These are phyloP conservation scores for Boletus bicolor DNA, from an alignment of 768 basidiomycete species.

Conservation along the genomic window DNA sequence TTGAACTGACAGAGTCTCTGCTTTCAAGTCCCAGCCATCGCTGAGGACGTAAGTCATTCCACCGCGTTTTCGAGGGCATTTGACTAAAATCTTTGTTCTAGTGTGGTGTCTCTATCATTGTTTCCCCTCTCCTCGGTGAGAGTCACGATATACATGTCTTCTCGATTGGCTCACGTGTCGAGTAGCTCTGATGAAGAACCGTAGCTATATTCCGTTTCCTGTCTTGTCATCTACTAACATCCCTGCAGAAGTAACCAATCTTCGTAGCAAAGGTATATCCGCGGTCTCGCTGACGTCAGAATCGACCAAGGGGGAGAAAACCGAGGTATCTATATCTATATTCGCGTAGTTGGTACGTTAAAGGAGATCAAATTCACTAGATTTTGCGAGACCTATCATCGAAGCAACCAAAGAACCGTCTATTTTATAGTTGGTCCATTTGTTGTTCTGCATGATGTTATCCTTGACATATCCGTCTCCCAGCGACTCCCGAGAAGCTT, in stretches of 20 bases:
- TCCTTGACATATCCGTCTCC: background rate
- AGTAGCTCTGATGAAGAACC: slow-evolving; percentile 79
- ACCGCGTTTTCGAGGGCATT: background rate
- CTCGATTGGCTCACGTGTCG: background rate
- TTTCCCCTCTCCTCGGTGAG: slow-evolving; percentile 75
- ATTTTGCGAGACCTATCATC: slow-evolving; percentile 60
- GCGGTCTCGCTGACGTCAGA: slow-evolving; percentile 70
- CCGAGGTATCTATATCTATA: slow-evolving; percentile 42
- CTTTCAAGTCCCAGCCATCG: slow-evolving; percentile 80
- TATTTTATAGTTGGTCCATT: slow-evolving; percentile 66
- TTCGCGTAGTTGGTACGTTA: background rate
- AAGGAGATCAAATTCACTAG: slow-evolving; percentile 34
- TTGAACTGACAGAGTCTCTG: slow-evolving; percentile 60
- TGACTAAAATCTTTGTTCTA: slow-evolving; percentile 22
- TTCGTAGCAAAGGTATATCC: slow-evolving; percentile 51
- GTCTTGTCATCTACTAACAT: slow-evolving; percentile 1
- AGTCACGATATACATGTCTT: background rate
- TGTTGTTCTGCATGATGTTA: background rate
- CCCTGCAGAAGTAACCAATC: slow-evolving; percentile 56
- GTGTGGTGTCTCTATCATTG: slow-evolving; percentile 69
- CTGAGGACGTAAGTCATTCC: slow-evolving; percentile 45
- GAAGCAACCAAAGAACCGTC: slow-evolving; percentile 52
- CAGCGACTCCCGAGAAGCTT: slow-evolving; percentile 79
- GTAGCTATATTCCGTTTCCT: slow-evolving; percentile 37
- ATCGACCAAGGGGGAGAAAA: slow-evolving; percentile 50